phyloP scores from a whole-genome alignment of 2,329 filamentous ascomycete species.

The Aspergillus sojae region DNA sequence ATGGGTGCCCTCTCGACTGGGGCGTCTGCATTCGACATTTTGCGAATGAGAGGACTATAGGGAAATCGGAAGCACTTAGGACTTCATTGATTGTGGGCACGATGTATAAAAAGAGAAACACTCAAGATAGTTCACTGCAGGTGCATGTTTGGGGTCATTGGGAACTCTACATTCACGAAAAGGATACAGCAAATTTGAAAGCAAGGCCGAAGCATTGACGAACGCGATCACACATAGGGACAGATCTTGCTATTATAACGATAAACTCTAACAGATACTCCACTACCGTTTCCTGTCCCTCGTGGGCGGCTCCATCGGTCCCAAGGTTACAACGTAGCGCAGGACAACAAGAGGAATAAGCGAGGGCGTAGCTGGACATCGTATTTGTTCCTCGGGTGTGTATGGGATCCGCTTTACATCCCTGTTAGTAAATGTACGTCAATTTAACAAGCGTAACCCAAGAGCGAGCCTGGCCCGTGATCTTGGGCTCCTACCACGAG shows the following conservation, averaged over 20 bases:
- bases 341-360: slow-evolving; percentile 2
- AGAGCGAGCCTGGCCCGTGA: not conserved
- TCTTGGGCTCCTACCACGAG: slow-evolving; percentile 1
- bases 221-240: slow-evolving; percentile 1
- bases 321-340: slow-evolving; percentile 6
- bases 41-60: slow-evolving; percentile 9
- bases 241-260: slow-evolving; percentile 2
- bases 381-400: slow-evolving; percentile 4
- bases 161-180: not conserved
- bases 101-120: not conserved
- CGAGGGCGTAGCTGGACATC: slow-evolving; percentile 4
- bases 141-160: not conserved
- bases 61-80: not conserved
- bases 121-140: not conserved
- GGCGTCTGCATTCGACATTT: slow-evolving; percentile 23
- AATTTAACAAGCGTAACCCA: slow-evolving; percentile 4
- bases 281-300: not conserved
- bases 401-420: slow-evolving; percentile 9
- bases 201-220: slow-evolving; percentile 2
- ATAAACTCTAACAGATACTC: slow-evolving; percentile 4
- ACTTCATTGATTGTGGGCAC: slow-evolving; percentile 1
- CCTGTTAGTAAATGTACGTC: slow-evolving; percentile 1
- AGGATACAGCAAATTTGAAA: not conserved
- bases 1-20: slow-evolving; percentile 12
- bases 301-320: slow-evolving; percentile 6